phyloP scores from a whole-genome alignment of 768 basidiomycete genomes.

The Cystobasidium tubakii region DNA sequence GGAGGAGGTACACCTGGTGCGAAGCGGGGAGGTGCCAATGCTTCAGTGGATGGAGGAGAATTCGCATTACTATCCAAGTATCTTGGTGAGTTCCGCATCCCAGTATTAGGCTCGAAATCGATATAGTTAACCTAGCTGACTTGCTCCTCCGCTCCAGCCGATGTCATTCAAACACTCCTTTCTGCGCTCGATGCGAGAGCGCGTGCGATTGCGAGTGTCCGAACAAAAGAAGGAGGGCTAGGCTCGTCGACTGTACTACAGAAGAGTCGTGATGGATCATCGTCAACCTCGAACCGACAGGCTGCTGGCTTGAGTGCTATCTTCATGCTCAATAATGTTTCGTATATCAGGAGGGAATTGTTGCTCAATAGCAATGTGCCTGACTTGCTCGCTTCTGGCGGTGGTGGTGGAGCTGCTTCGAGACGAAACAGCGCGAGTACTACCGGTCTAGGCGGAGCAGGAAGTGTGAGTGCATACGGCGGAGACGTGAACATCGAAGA shows the following conservation, averaged over 20 bases:
- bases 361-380: conserved; percentile 39
- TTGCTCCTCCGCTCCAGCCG: conserved; percentile 34
- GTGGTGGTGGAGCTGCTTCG: background rate
- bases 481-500: conserved; percentile 39
- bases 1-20: conserved; percentile 23
- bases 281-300: background rate
- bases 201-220: conserved; percentile 4
- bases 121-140: background rate
- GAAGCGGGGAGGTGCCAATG: background rate
- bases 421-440: conserved; percentile 36
- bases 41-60: conserved; percentile 34
- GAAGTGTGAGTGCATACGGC: conserved; percentile 12
- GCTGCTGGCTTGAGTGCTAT: conserved; percentile 39
- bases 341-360: conserved; percentile 43
- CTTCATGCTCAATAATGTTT: conserved; percentile 46
- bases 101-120: no score
- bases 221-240: background rate
- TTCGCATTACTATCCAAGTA: conserved; percentile 39
- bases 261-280: conserved; percentile 2
- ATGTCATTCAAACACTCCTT: conserved; percentile 40
- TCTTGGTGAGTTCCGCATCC: conserved; percentile 42
- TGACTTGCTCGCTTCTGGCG: conserved; percentile 40
- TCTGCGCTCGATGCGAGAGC: conserved; percentile 40
- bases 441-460: background rate
- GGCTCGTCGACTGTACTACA: background rate